Evolutionary conservation across 139 green algal species (phyloP).

Genomic region (Closterium sp.): DNA sequence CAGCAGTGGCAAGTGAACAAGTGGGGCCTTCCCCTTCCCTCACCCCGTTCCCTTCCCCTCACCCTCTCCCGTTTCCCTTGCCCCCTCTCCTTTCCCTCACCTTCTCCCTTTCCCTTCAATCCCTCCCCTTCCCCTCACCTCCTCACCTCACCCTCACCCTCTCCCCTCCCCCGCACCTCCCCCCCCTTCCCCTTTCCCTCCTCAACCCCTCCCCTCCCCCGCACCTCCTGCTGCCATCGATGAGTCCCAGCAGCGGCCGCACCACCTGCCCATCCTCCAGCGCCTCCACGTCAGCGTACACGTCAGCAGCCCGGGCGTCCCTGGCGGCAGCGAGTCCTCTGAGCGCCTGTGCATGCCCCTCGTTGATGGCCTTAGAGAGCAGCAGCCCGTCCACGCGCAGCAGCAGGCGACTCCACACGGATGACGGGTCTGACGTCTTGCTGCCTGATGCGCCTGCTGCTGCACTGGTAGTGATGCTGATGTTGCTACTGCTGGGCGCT

Average conservation of each 20-base stretch:
- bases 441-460: neutral
- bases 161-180: neutral
- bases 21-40: neutral
- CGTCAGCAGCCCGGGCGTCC: constrained; percentile 12
- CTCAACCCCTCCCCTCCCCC: neutral
- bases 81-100: neutral
- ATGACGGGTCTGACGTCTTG: neutral
- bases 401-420: constrained; percentile 22
- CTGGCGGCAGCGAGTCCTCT: constrained; percentile 3
- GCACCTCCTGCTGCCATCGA: constrained; percentile 26
- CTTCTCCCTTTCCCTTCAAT: too few species aligned
- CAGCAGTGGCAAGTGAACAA: too few species aligned
- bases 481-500: neutral
- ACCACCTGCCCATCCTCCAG: constrained; percentile 3
- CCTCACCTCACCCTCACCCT: neutral
- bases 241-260: neutral
- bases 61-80: neutral
- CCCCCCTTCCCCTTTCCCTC: neutral
- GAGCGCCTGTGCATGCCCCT: constrained; percentile 8
- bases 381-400: constrained; percentile 26
- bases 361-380: neutral
- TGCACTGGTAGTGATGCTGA: neutral
- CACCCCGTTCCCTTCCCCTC: neutral
- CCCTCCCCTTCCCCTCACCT: too few species aligned
- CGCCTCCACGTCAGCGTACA: constrained; percentile 21